These are phyloP conservation scores for Suillus plorans DNA, from an alignment of 768 basidiomycete genomes.

Conservation along the genomic window DNA sequence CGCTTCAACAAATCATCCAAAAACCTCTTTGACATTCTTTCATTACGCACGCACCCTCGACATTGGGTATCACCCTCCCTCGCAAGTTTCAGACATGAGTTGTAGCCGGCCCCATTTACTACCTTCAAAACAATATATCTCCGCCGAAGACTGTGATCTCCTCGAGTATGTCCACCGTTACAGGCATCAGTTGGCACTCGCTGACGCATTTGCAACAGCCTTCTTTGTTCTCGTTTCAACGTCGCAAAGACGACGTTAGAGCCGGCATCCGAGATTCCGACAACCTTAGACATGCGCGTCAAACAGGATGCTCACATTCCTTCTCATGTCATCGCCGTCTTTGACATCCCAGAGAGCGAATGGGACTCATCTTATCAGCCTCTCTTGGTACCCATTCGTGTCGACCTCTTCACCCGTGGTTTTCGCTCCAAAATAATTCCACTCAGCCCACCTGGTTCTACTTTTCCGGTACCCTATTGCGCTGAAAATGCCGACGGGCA, in stretches of 20 bases:
- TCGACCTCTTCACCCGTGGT: constrained; percentile 41
- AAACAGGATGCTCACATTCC: constrained; percentile 46
- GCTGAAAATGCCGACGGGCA: constrained; percentile 21
- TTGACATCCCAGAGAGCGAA: constrained; percentile 30
- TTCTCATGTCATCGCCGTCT: constrained; percentile 57
- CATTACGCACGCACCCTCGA: constrained; percentile 11
- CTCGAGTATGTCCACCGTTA: constrained; percentile 24
- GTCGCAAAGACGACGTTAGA: constrained; percentile 26
- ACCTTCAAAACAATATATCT: constrained; percentile 21
- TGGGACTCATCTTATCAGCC: constrained; percentile 35
- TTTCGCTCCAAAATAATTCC: constrained; percentile 39
- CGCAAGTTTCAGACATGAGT: constrained; percentile 4
- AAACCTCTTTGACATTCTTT: constrained; percentile 8
- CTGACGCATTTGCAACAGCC: constrained; percentile 19
- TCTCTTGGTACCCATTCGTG: constrained; percentile 53
- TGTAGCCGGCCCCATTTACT: constrained; percentile 25
- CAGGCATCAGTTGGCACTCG: background rate
- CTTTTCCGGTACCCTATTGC: constrained; percentile 31
- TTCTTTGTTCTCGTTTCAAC: constrained; percentile 34
- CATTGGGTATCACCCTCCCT: constrained; percentile 19
- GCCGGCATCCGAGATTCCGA: constrained; percentile 33
- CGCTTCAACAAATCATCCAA: constrained; percentile 15
- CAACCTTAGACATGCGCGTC: constrained; percentile 49
- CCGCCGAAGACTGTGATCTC: constrained; percentile 21
- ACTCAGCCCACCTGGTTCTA: constrained; percentile 31